phyloP scores from a whole-genome alignment of 768 basidiomycete genomes.

The Amanita phalloides region DNA sequence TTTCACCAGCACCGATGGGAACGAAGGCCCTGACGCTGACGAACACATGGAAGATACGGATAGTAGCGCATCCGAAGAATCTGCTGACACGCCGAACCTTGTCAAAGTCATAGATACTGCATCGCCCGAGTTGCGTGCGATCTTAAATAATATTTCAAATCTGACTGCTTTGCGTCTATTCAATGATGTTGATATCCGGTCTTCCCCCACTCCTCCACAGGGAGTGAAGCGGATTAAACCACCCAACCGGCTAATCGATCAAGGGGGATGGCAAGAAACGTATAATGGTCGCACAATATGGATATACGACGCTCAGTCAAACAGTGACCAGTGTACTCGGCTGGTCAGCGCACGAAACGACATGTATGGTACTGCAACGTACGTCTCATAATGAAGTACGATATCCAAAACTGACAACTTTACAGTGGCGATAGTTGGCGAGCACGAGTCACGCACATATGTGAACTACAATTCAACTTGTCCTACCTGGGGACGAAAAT shows the following conservation, averaged over 20 bases:
- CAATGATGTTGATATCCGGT: constrained; percentile 60
- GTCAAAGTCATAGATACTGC: constrained; percentile 44
- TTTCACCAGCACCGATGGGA: constrained; percentile 7
- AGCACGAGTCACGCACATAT: constrained; percentile 55
- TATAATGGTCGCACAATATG: constrained; percentile 61
- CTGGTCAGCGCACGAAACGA: constrained; percentile 53
- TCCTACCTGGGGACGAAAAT: constrained; percentile 50
- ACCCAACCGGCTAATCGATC: constrained; percentile 50
- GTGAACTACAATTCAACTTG: constrained; percentile 64
- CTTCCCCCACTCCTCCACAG: constrained; percentile 33
- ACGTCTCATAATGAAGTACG: constrained; percentile 13
- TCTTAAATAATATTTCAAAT: constrained; percentile 48
- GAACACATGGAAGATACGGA: constrained; percentile 19
- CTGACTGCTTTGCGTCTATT: constrained; percentile 54
- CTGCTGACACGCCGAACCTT: constrained; percentile 20
- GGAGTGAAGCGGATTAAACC: constrained; percentile 35
- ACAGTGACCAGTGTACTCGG: constrained; percentile 54
- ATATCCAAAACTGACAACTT: constrained; percentile 3
- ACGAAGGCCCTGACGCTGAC: constrained; percentile 10
- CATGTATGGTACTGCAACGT: constrained; percentile 74
- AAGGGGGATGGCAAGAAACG: constrained; percentile 60
- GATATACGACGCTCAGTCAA: constrained; percentile 65
- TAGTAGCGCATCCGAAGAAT: background rate
- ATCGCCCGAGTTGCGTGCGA: constrained; percentile 25
- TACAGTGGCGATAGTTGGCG: constrained; percentile 77